phyloP scores from a whole-genome alignment of 2,329 filamentous ascomycete genomes.

The Pestalotiopsis sp. region DNA sequence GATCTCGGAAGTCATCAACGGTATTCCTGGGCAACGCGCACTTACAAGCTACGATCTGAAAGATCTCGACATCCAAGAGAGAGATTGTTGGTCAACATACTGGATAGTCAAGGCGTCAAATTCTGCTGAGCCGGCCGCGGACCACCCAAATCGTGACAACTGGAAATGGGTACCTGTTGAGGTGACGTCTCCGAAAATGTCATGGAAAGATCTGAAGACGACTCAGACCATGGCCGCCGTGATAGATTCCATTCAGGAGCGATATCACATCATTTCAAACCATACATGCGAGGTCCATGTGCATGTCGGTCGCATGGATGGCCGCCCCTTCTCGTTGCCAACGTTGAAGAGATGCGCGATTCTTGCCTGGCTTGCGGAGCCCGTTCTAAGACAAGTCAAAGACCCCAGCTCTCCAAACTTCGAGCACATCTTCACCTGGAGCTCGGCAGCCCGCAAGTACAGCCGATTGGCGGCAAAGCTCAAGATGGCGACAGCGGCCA shows the following conservation, averaged over 20 bases:
- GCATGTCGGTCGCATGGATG: slow-evolving; percentile 39
- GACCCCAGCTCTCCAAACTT: slow-evolving; percentile 40
- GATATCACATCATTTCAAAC: slow-evolving; percentile 34
- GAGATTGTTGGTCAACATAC: slow-evolving; percentile 36
- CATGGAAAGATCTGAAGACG: slow-evolving; percentile 24
- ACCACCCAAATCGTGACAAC: slow-evolving; percentile 25
- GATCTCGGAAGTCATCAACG: slow-evolving; percentile 27
- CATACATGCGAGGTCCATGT: slow-evolving; percentile 42
- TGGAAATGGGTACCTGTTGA: slow-evolving; percentile 38
- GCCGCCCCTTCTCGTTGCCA: slow-evolving; percentile 30
- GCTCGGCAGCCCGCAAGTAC: slow-evolving; percentile 31
- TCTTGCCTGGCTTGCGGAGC: slow-evolving; percentile 39
- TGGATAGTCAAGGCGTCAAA: slow-evolving; percentile 45
- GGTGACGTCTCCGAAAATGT: slow-evolving; percentile 38
- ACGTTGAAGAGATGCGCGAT: slow-evolving; percentile 38
- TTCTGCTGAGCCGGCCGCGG: slow-evolving; percentile 34
- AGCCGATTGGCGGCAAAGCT: slow-evolving; percentile 33
- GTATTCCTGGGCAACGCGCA: slow-evolving; percentile 24
- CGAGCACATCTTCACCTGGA: slow-evolving; percentile 40
- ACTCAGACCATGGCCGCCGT: slow-evolving; percentile 24
- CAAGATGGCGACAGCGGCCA: slow-evolving; percentile 1
- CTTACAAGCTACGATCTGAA: slow-evolving; percentile 30
- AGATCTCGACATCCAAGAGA: slow-evolving; percentile 23
- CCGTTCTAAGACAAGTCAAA: slow-evolving; percentile 36
- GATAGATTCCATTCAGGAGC: slow-evolving; percentile 23